These are phyloP conservation scores for Acanthamoeba sp. DNA, from an alignment of 208 protist species.

Conservation along the genomic window DNA sequence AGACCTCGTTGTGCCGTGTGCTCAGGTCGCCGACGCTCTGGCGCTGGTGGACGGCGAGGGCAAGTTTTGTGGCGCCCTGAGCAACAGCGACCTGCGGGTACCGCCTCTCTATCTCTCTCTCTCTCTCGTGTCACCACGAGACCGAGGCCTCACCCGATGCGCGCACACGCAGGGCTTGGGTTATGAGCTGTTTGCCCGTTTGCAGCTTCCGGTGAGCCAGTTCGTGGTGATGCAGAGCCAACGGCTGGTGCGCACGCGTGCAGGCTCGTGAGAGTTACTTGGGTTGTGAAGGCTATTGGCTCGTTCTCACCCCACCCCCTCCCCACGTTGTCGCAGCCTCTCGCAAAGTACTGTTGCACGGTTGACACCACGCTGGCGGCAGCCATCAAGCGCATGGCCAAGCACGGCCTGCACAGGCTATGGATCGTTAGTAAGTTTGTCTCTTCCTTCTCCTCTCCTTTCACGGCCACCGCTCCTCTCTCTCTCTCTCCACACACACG, in stretches of 20 bases:
- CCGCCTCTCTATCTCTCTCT: background rate
- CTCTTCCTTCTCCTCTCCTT: background rate
- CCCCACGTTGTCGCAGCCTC: background rate
- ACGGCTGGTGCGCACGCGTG: background rate
- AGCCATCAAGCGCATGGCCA: slow-evolving; percentile 23
- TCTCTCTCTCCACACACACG: background rate
- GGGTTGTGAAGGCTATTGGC: too few relatives aligned
- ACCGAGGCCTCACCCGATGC: background rate
- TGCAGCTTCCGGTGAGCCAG: slow-evolving; percentile 64
- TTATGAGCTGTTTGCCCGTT: slow-evolving; percentile 43
- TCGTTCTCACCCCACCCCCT: too few relatives aligned
- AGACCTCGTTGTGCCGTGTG: background rate
- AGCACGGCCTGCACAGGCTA: slow-evolving; percentile 37
- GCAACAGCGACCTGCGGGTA: slow-evolving; percentile 67
- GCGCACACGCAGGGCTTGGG: slow-evolving; percentile 11
- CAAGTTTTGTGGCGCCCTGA: slow-evolving; percentile 67
- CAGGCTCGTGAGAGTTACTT: too few relatives aligned
- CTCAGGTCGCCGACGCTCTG: slow-evolving; percentile 18
- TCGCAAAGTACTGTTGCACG: background rate
- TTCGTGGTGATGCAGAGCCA: slow-evolving; percentile 39
- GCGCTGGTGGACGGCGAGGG: slow-evolving; percentile 33
- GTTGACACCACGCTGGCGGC: background rate
- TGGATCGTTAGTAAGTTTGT: slow-evolving; percentile 1
- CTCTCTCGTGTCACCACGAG: background rate
- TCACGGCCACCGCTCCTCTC: background rate